Conservation (phyloP, 1,284 basidiomycete genomes). For the Trichosporon sp. region DNA sequence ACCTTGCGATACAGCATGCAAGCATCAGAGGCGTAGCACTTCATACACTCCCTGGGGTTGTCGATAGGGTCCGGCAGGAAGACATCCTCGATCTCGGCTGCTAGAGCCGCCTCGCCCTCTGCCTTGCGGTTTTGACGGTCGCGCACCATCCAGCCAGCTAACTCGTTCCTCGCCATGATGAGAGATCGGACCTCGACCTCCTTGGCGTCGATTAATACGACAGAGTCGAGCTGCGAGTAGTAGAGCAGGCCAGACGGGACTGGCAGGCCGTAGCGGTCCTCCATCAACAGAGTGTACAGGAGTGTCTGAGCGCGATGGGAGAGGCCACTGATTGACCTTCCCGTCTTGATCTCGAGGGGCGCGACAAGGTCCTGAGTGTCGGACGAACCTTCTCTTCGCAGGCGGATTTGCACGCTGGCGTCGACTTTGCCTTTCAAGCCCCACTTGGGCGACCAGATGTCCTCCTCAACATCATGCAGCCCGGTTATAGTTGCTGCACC, state of each 20-base stretch:
- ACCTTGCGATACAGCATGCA: conserved; percentile 94
- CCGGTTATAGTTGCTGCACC: conserved; percentile 61
- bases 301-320: conserved; percentile 97
- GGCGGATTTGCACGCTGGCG: conserved; percentile 69
- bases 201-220: conserved; percentile 70
- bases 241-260: conserved; percentile 72
- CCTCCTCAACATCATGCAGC: conserved; percentile 85
- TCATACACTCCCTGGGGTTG: conserved; percentile 67
- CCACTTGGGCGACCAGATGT: conserved; percentile 92
- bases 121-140: conserved; percentile 4
- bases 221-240: conserved; percentile 84
- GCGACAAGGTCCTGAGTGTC: conserved; percentile 30
- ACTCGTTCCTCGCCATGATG: conserved; percentile 73
- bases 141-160: conserved; percentile 65
- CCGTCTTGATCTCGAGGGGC: conserved; percentile 96
- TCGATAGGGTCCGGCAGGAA: conserved; percentile 86
- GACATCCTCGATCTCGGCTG: conserved; percentile 34
- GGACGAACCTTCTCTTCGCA: conserved; percentile 44
- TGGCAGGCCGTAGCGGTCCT: conserved; percentile 67
- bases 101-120: neutral
- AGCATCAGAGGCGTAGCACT: conserved; percentile 73
- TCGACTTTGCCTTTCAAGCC: conserved; percentile 96
- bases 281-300: conserved; percentile 87
- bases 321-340: conserved; percentile 66
- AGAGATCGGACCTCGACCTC: conserved; percentile 80